These are phyloP conservation scores for Gamarada debralockiae DNA, from an alignment of 495 filamentous ascomycete genomes.

Conservation along the genomic window DNA sequence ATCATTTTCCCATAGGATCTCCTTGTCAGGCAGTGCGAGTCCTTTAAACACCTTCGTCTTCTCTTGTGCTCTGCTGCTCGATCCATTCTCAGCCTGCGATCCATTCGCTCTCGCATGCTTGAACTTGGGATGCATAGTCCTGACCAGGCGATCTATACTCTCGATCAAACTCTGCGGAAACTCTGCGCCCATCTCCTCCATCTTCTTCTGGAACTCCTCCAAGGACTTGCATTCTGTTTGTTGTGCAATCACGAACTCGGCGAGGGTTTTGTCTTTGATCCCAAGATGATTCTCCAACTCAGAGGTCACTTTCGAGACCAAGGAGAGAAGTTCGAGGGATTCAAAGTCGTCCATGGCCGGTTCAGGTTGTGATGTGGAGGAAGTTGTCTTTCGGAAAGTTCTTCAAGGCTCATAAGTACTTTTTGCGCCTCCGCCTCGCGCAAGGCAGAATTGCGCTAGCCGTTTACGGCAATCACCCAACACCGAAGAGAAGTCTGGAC, in stretches of 20 bases:
- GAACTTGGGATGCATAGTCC: slow-evolving; percentile 87
- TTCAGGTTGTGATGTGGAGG: no score
- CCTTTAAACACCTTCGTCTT: slow-evolving; percentile 86
- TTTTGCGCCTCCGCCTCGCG: no score
- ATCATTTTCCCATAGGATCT: slow-evolving; percentile 53
- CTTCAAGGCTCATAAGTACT: no score
- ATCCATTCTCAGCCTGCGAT: slow-evolving; percentile 34
- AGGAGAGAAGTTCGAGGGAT: slow-evolving; percentile 84
- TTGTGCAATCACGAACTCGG: slow-evolving; percentile 92
- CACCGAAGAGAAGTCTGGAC: no score
- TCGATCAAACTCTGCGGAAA: slow-evolving; percentile 88
- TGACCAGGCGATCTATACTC: slow-evolving; percentile 82
- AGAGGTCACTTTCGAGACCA: slow-evolving; percentile 91
- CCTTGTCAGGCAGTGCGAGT: slow-evolving; percentile 80
- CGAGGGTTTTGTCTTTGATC: slow-evolving; percentile 87
- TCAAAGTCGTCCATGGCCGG: slow-evolving; percentile 79
- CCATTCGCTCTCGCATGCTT: slow-evolving; percentile 41
- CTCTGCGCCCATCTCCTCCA: slow-evolving; percentile 74
- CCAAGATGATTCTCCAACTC: slow-evolving; percentile 94
- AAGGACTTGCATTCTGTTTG: slow-evolving; percentile 70
- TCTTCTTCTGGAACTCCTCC: slow-evolving; percentile 64
- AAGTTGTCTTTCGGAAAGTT: no score
- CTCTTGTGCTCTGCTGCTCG: slow-evolving; percentile 34
- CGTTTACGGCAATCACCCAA: no score
- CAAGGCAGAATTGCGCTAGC: no score